Evolutionary conservation across 169 alveolate species (phyloP).

Genomic region (Plasmodium coatneyi): DNA sequence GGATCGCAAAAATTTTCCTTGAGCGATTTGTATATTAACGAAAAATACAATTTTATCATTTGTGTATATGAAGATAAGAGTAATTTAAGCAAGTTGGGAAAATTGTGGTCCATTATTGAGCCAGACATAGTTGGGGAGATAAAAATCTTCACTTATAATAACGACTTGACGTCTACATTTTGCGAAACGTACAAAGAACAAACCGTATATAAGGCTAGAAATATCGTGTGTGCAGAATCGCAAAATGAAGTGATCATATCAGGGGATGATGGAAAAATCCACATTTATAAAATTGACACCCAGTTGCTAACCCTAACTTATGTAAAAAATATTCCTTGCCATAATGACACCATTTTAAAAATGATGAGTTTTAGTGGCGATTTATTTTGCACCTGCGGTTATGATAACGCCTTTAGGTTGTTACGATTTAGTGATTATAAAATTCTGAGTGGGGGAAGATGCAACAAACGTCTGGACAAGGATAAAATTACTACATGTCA

Average conservation of each 20-base stretch:
- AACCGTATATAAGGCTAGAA: constrained; percentile 64
- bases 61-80: constrained; percentile 82
- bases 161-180: constrained; percentile 51
- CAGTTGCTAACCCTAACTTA: constrained; percentile 62
- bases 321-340: constrained; percentile 76
- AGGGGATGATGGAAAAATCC: constrained; percentile 74
- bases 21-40: constrained; percentile 63
- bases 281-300: constrained; percentile 42
- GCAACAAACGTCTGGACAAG: constrained; percentile 80
- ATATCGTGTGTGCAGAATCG: constrained; percentile 31
- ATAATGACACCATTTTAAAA: constrained; percentile 79
- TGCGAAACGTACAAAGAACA: constrained; percentile 67
- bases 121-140: constrained; percentile 83
- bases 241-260: constrained; percentile 54
- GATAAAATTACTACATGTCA: constrained; percentile 80
- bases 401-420: constrained; percentile 82
- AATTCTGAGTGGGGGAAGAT: constrained; percentile 84
- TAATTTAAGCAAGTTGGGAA: constrained; percentile 81
- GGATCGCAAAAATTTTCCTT: constrained; percentile 59
- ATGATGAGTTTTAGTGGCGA: constrained; percentile 42
- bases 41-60: constrained; percentile 55
- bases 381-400: constrained; percentile 81
- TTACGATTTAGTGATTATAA: constrained; percentile 59
- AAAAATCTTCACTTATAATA: constrained; percentile 78
- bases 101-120: constrained; percentile 85